Evolutionary conservation across 257 asterid species (phyloP).

Genomic region (Misopates orontium): DNA sequence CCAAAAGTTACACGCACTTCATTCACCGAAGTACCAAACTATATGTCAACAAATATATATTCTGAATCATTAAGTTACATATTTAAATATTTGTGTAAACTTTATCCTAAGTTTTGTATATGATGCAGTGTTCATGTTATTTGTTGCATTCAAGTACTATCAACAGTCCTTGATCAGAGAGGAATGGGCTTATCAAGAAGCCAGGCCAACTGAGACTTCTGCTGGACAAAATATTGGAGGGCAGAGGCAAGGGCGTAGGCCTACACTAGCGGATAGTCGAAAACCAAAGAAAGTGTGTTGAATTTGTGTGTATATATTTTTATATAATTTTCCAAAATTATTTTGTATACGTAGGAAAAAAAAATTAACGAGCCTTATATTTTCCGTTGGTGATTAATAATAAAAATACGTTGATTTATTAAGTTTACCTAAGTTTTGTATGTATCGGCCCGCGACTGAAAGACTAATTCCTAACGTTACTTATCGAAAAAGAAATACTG

Average conservation of each 20-base stretch:
- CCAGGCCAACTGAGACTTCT: background rate
- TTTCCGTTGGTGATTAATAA: background rate
- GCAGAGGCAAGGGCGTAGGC: constrained; percentile 25
- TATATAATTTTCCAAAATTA: too few relatives aligned
- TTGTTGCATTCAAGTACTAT: constrained; percentile 83
- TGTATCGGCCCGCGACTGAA: too few relatives aligned
- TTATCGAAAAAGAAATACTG: too few relatives aligned
- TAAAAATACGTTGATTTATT: background rate
- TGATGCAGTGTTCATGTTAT: constrained; percentile 77
- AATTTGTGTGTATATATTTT: background rate
- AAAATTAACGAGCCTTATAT: background rate
- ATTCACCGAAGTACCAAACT: too few relatives aligned
- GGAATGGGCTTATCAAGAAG: constrained; percentile 37
- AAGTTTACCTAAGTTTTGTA: too few relatives aligned
- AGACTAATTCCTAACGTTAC: too few relatives aligned
- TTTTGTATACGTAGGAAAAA: background rate
- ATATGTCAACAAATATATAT: too few relatives aligned
- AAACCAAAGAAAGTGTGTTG: constrained; percentile 51
- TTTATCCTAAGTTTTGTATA: background rate
- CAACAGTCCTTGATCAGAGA: constrained; percentile 50
- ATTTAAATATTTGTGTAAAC: too few relatives aligned
- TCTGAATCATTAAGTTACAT: too few relatives aligned
- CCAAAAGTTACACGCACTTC: too few relatives aligned
- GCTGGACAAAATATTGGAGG: constrained; percentile 29
- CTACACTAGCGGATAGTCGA: constrained; percentile 28